Conservation (phyloP, 1,284 basidiomycete species). For the Rhodofomes roseus region DNA sequence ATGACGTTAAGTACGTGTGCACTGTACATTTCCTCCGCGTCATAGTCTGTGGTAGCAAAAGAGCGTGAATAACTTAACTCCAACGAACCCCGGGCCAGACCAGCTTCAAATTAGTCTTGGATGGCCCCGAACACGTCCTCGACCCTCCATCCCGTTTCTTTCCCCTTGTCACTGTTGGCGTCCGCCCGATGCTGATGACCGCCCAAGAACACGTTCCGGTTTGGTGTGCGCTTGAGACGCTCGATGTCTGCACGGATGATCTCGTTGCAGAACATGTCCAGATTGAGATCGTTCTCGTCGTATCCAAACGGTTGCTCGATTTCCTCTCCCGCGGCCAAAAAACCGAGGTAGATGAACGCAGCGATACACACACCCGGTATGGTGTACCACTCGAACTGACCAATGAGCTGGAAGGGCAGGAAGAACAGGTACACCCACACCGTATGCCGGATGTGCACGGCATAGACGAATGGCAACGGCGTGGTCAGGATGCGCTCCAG, state of each 20-base stretch:
- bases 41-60: not conserved
- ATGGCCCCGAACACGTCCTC: conserved; percentile 21
- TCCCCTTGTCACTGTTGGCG: not conserved
- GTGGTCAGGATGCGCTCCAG: conserved; percentile 60
- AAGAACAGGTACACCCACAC: conserved; percentile 70
- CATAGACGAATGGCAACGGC: conserved; percentile 60
- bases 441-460: conserved; percentile 59
- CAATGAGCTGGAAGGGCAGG: conserved; percentile 62
- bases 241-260: conserved; percentile 51
- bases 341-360: conserved; percentile 64
- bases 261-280: conserved; percentile 55
- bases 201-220: conserved; percentile 43
- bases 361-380: conserved; percentile 58
- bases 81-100: not conserved
- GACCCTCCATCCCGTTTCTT: conserved; percentile 11
- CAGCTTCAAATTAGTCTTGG: not conserved
- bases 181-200: conserved; percentile 13
- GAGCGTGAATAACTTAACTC: not conserved
- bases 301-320: conserved; percentile 62
- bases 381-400: conserved; percentile 53
- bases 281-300: conserved; percentile 51
- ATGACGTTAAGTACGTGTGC: too few species aligned
- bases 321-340: conserved; percentile 62
- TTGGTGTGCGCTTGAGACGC: conserved; percentile 42
- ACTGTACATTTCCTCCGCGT: not conserved